phyloP scores from a whole-genome alignment of 495 filamentous ascomycete species.

The Penicillium pulvis region DNA sequence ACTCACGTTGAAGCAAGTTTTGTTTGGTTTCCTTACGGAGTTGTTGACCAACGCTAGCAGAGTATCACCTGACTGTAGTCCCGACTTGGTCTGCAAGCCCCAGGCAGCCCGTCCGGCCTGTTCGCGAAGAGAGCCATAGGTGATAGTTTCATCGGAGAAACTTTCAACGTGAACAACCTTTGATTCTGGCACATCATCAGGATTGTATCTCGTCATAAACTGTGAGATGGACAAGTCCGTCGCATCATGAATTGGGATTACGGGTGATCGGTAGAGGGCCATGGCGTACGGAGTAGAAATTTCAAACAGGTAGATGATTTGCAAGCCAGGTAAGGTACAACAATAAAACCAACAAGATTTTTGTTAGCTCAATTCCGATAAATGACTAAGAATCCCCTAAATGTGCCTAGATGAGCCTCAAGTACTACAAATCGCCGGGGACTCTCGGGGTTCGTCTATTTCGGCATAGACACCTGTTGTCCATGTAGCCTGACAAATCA shows the following conservation, averaged over 20 bases:
- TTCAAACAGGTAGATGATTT: no score
- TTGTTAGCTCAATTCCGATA: no score
- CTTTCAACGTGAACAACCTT: slow-evolving; percentile 21
- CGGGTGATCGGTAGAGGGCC: slow-evolving; percentile 10
- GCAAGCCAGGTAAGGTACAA: no score
- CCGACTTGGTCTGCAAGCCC: slow-evolving; percentile 17
- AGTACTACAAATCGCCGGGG: not conserved
- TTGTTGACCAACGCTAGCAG: slow-evolving; percentile 23
- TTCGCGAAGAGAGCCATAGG: slow-evolving; percentile 17
- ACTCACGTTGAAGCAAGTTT: not conserved
- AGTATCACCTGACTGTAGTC: slow-evolving; percentile 18
- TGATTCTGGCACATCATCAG: slow-evolving; percentile 17
- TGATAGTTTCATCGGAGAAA: slow-evolving; percentile 18
- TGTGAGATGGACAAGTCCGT: slow-evolving; percentile 19
- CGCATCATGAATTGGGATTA: slow-evolving; percentile 18
- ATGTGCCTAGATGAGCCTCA: not conserved
- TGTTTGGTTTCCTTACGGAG: slow-evolving; percentile 9
- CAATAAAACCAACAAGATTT: no score
- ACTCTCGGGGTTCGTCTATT: not conserved
- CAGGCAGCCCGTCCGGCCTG: slow-evolving; percentile 18
- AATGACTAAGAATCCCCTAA: not conserved
- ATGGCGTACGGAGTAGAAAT: not conserved
- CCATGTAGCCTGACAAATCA: not conserved
- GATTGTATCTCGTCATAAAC: slow-evolving; percentile 26
- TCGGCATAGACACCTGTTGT: not conserved